A percentile compares a stretch with the other conserved stretches of the same genome.
Evolutionary conservation across 441 rosid genomes (phyloP).

Genomic region (Gossypium gossypioides): DNA sequence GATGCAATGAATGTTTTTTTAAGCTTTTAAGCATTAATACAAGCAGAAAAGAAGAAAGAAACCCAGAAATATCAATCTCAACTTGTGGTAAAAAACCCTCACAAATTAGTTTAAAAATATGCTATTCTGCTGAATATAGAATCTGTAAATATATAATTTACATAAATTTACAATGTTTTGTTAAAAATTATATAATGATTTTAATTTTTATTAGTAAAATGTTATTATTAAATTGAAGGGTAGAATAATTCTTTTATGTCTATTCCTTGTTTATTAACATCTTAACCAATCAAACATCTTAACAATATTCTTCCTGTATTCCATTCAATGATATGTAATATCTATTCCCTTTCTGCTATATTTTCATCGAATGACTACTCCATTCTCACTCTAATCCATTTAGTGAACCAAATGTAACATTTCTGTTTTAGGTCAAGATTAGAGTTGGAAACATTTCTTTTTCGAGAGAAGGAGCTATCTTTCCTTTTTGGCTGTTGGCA

Average conservation of each 20-base stretch:
- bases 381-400: not conserved
- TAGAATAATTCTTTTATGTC: not conserved
- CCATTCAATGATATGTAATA: not conserved
- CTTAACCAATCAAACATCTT: not conserved
- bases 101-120: not conserved
- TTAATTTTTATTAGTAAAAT: not conserved
- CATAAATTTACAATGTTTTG: not conserved
- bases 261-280: not conserved
- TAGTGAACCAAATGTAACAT: not conserved
- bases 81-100: not conserved
- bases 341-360: not conserved
- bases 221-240: not conserved
- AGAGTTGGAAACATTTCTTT: not conserved
- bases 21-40: not conserved
- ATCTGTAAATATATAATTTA: not conserved
- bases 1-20: not conserved
- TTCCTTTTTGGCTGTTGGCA: not conserved
- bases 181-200: not conserved
- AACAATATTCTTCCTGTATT: not conserved
- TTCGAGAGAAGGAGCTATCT: not conserved
- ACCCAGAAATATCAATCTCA: not conserved
- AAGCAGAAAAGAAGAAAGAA: not conserved
- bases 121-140: not conserved
- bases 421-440: not conserved
- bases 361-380: not conserved